Conservation (phyloP, 768 basidiomycete genomes). For the Phaeolepiota aurea region DNA sequence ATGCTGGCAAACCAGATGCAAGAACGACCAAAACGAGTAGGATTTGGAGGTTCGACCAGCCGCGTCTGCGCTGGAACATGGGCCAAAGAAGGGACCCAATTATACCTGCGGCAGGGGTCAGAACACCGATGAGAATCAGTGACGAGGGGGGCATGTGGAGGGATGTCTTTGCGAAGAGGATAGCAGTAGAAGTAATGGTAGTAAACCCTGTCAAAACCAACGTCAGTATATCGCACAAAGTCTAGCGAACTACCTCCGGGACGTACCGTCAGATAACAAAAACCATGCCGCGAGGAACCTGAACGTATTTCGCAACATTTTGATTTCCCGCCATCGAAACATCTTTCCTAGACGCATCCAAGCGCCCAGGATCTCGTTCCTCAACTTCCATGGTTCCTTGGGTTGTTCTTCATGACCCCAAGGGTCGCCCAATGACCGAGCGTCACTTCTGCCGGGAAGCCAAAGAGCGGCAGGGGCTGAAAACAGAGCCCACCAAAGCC, state of each 20-base stretch:
- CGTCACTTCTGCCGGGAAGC: conserved; percentile 39
- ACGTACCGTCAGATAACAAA: conserved; percentile 80
- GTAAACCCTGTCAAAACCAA: conserved; percentile 58
- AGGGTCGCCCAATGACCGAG: conserved; percentile 3
- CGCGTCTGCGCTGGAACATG: conserved; percentile 50
- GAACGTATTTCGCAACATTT: conserved; percentile 75
- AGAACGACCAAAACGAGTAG: conserved; percentile 61
- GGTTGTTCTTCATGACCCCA: conserved; percentile 15
- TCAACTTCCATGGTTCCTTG: conserved; percentile 30
- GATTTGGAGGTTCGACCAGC: conserved; percentile 60
- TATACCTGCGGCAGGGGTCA: conserved; percentile 76
- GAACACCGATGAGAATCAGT: conserved; percentile 70
- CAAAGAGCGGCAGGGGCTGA: conserved; percentile 72
- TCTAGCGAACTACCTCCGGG: not conserved
- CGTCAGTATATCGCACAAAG: not conserved
- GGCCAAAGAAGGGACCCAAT: conserved; percentile 82
- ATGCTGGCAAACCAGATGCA: conserved; percentile 63
- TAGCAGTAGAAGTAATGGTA: conserved; percentile 85
- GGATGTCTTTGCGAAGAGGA: conserved; percentile 87
- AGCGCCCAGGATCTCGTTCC: conserved; percentile 49
- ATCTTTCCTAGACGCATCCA: conserved; percentile 75
- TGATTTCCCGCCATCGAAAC: conserved; percentile 67
- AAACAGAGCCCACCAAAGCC: conserved; percentile 83
- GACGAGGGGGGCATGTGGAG: conserved; percentile 73
- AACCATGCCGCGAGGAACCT: conserved; percentile 92